These are phyloP conservation scores for Epichloe elymi DNA, from an alignment of 2,329 filamentous ascomycete species.

Conservation along the genomic window DNA sequence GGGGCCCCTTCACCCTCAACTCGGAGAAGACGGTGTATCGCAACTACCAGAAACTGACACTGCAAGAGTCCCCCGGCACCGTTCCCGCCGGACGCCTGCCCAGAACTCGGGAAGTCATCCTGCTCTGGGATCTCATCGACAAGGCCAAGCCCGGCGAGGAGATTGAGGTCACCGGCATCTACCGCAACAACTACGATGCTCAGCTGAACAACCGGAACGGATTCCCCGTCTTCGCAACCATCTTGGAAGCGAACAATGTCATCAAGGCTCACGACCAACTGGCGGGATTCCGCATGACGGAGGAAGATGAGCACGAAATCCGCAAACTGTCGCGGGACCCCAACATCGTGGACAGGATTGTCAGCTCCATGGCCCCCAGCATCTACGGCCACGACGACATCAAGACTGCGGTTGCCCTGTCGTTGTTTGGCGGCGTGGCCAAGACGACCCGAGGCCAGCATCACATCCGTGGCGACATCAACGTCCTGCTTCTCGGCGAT, in stretches of 20 bases:
- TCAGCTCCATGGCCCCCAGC: slow-evolving; percentile 87
- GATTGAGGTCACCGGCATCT: slow-evolving; percentile 91
- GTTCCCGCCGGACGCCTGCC: slow-evolving; percentile 92
- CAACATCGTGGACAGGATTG: slow-evolving; percentile 82
- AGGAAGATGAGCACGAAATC: slow-evolving; percentile 88
- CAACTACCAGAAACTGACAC: slow-evolving; percentile 94
- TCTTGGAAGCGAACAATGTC: slow-evolving; percentile 93
- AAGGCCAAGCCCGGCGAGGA: slow-evolving; percentile 94
- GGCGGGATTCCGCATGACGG: slow-evolving; percentile 87
- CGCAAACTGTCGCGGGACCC: slow-evolving; percentile 79
- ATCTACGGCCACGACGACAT: slow-evolving; percentile 96
- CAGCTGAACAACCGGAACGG: slow-evolving; percentile 97
- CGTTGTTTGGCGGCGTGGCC: slow-evolving; percentile 85
- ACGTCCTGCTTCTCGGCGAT: slow-evolving; percentile 89
- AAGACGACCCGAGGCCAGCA: slow-evolving; percentile 84
- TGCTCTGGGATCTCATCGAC: slow-evolving; percentile 95
- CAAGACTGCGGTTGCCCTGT: slow-evolving; percentile 91
- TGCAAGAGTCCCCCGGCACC: slow-evolving; percentile 94
- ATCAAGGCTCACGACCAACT: slow-evolving; percentile 96
- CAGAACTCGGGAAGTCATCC: slow-evolving; percentile 83
- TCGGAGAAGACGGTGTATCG: slow-evolving; percentile 97
- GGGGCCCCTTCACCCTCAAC: slow-evolving; percentile 89
- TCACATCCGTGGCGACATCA: slow-evolving; percentile 92
- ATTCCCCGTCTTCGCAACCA: slow-evolving; percentile 95
- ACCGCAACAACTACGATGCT: slow-evolving; percentile 96